These are phyloP conservation scores for Phytopythium boreale DNA, from an alignment of 352 stramenopile genomes.

Conservation along the genomic window DNA sequence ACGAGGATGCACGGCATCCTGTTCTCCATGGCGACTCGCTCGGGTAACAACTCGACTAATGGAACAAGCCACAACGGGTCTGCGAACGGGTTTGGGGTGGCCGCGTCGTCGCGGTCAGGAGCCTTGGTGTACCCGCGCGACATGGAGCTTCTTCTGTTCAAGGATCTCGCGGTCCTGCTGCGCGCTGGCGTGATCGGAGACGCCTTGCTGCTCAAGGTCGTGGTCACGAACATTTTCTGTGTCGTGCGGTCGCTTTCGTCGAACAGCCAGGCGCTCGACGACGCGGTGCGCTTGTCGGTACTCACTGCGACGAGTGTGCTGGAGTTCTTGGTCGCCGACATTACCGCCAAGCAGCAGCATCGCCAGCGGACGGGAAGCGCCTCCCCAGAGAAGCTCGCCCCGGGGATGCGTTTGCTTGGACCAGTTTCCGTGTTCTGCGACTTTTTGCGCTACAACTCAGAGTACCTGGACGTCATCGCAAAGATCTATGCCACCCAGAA, in stretches of 20 bases:
- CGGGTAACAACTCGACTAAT: conserved; percentile 6
- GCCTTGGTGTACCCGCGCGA: conserved; percentile 52
- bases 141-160: conserved; percentile 64
- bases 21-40: conserved; percentile 50
- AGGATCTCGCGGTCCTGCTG: conserved; percentile 56
- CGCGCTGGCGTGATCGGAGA: conserved; percentile 63
- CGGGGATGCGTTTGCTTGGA: conserved; percentile 38
- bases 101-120: neutral
- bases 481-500: conserved; percentile 8
- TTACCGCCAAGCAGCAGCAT: conserved; percentile 17
- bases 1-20: conserved; percentile 85
- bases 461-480: conserved; percentile 45
- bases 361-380: conserved; percentile 10
- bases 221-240: conserved; percentile 81
- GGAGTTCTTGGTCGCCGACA: conserved; percentile 42
- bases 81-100: neutral
- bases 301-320: conserved; percentile 44
- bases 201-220: conserved; percentile 71
- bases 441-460: conserved; percentile 49
- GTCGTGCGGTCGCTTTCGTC: conserved; percentile 31
- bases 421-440: conserved; percentile 68
- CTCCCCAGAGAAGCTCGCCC: conserved; percentile 18
- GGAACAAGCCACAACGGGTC: neutral
- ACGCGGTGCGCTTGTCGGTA: conserved; percentile 57
- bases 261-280: conserved; percentile 23